phyloP scores from a whole-genome alignment of 768 basidiomycete genomes.

The Suillus cothurnatus region DNA sequence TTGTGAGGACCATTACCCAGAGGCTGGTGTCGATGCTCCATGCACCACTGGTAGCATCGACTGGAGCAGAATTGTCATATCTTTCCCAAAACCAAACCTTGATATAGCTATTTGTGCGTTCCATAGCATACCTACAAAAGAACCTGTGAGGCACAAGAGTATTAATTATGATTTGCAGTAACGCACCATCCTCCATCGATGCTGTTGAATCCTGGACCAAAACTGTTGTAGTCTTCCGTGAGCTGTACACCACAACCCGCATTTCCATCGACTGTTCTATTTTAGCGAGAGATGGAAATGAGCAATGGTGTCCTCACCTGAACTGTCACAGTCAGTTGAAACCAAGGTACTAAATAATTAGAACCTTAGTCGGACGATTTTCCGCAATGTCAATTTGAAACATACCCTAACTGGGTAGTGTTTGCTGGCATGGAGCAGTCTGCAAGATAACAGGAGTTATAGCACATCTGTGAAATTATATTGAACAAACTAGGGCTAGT shows the following conservation, averaged over 20 bases:
- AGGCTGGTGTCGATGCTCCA: conserved; percentile 19
- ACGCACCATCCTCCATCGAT: conserved; percentile 43
- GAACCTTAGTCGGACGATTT: neutral
- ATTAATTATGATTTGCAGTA: neutral
- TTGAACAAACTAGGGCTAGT: conserved; percentile 45
- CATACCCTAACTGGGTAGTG: conserved; percentile 29
- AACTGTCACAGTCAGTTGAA: conserved; percentile 25
- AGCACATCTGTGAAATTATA: neutral
- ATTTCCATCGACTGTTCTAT: conserved; percentile 30
- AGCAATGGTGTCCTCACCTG: conserved; percentile 15
- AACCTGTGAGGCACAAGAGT: neutral
- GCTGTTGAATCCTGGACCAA: conserved; percentile 32
- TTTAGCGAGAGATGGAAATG: conserved; percentile 7
- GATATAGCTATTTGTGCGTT: conserved; percentile 36
- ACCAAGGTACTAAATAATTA: conserved; percentile 19
- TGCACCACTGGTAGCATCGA: conserved; percentile 30
- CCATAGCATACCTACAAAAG: conserved; percentile 39
- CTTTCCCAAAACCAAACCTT: conserved; percentile 46
- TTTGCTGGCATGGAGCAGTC: conserved; percentile 31
- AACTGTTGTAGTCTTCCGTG: conserved; percentile 27
- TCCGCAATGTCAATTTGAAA: neutral
- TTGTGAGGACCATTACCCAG: conserved; percentile 22
- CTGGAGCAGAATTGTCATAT: conserved; percentile 31
- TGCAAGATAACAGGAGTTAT: conserved; percentile 8
- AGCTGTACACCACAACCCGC: conserved; percentile 39